These are phyloP conservation scores for Aureobasidium musti DNA, from an alignment of 2,329 filamentous ascomycete species.

Conservation along the genomic window DNA sequence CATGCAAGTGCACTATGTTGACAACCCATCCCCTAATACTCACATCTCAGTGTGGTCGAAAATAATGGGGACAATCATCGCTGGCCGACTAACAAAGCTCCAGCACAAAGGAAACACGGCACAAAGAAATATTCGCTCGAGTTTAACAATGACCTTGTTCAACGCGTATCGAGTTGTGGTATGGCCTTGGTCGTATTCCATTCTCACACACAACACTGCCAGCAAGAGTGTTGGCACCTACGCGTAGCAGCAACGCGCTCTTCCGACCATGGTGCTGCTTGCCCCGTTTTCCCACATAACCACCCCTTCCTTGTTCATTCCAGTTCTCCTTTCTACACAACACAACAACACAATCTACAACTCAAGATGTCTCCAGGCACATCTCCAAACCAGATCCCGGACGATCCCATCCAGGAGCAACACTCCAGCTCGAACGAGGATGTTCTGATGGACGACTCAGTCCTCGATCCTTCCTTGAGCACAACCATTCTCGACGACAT, in stretches of 20 bases:
- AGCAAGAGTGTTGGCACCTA: not conserved
- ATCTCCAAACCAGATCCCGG: not conserved
- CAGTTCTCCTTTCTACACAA: not conserved
- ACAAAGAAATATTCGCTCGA: not conserved
- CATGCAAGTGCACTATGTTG: not conserved
- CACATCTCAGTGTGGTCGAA: no score
- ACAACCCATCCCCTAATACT: not conserved
- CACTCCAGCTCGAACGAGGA: not conserved
- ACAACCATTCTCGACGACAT: not conserved
- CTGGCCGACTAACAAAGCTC: not conserved
- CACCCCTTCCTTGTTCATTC: not conserved
- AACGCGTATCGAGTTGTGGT: not conserved
- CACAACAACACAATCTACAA: not conserved
- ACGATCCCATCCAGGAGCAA: not conserved
- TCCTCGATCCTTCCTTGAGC: not conserved
- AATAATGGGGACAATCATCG: no score
- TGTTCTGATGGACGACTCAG: not conserved
- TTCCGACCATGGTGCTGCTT: not conserved
- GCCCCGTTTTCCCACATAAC: not conserved
- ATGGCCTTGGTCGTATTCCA: not conserved
- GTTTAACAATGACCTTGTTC: slow-evolving; percentile 14
- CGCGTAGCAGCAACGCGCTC: not conserved
- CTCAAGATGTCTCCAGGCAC: not conserved
- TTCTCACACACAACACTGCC: slow-evolving; percentile 6
- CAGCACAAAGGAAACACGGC: not conserved